Evolutionary conservation across 441 rosid species (phyloP).

Genomic region (Euphorbia schlechtendalii): DNA sequence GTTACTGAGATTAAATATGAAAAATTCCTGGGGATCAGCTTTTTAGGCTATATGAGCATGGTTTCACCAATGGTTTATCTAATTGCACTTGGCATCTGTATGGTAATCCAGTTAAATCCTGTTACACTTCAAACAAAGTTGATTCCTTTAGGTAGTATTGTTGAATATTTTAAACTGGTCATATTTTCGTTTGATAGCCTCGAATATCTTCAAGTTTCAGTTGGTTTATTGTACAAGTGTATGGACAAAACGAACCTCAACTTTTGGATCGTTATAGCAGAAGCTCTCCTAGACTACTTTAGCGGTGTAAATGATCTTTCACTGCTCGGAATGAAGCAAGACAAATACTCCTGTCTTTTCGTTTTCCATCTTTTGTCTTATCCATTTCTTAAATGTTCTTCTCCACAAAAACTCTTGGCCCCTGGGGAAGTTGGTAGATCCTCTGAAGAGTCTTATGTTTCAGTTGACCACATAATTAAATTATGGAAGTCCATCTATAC

Average conservation of each 20-base stretch:
- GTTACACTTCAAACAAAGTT: slow-evolving; percentile 14
- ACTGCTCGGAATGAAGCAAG: slow-evolving; percentile 17
- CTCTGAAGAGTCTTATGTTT: slow-evolving; percentile 21
- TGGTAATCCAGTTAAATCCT: slow-evolving; percentile 25
- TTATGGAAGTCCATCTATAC: slow-evolving; percentile 42
- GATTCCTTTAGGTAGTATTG: slow-evolving; percentile 12
- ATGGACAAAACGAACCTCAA: slow-evolving; percentile 21
- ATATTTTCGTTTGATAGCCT: slow-evolving; percentile 29
- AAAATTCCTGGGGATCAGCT: slow-evolving; percentile 18
- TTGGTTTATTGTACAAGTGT: slow-evolving; percentile 30
- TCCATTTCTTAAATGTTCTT: slow-evolving; percentile 36
- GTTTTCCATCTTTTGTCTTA: slow-evolving; percentile 36
- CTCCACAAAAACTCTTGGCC: slow-evolving; percentile 8
- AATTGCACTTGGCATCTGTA: slow-evolving; percentile 26
- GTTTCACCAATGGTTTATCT: slow-evolving; percentile 46
- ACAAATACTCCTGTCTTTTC: slow-evolving; percentile 15
- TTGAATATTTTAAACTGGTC: slow-evolving; percentile 24
- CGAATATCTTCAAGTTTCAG: slow-evolving; percentile 29
- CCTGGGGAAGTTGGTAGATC: slow-evolving; percentile 13
- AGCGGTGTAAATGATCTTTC: slow-evolving; percentile 26
- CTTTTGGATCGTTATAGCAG: slow-evolving; percentile 37
- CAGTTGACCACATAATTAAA: slow-evolving; percentile 26
- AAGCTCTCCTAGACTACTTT: slow-evolving; percentile 31
- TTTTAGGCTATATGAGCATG: slow-evolving; percentile 34
- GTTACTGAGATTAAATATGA: slow-evolving; percentile 17